phyloP scores from a whole-genome alignment of 2,329 filamentous ascomycete species.

The Fusarium piperis region DNA sequence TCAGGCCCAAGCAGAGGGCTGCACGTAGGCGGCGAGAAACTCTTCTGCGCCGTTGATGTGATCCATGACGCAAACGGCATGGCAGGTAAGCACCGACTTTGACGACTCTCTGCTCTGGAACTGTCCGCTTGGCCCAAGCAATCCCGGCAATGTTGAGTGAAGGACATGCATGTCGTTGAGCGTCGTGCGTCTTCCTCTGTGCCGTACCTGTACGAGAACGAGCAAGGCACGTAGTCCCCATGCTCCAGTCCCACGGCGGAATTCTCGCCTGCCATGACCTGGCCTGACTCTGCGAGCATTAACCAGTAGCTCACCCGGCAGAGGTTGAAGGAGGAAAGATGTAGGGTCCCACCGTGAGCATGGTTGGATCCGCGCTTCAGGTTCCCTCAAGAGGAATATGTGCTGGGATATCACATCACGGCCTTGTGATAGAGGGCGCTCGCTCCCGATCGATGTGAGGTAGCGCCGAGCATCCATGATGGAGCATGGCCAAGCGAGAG shows the following conservation, averaged over 20 bases:
- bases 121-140: background rate
- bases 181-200: background rate
- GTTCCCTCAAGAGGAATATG: slow-evolving; percentile 19
- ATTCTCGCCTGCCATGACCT: slow-evolving; percentile 5
- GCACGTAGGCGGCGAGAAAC: slow-evolving; percentile 21
- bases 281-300: slow-evolving; percentile 5
- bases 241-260: slow-evolving; percentile 1
- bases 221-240: background rate
- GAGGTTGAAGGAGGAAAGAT: background rate
- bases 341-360: slow-evolving; percentile 2
- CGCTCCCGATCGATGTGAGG: slow-evolving; percentile 28
- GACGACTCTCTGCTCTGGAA: background rate
- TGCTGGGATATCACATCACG: slow-evolving; percentile 1
- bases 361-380: slow-evolving; percentile 13
- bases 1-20: slow-evolving; percentile 2
- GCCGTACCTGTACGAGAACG: background rate
- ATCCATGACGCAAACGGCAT: slow-evolving; percentile 8
- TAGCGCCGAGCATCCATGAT: slow-evolving; percentile 12
- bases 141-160: background rate
- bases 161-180: background rate
- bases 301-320: slow-evolving; percentile 3
- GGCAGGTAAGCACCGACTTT: slow-evolving; percentile 13
- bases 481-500: slow-evolving; percentile 7
- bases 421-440: background rate
- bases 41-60: slow-evolving; percentile 22